Evolutionary conservation across 495 filamentous ascomycete genomes (phyloP).

Genomic region (Aeminium ludgeri): DNA sequence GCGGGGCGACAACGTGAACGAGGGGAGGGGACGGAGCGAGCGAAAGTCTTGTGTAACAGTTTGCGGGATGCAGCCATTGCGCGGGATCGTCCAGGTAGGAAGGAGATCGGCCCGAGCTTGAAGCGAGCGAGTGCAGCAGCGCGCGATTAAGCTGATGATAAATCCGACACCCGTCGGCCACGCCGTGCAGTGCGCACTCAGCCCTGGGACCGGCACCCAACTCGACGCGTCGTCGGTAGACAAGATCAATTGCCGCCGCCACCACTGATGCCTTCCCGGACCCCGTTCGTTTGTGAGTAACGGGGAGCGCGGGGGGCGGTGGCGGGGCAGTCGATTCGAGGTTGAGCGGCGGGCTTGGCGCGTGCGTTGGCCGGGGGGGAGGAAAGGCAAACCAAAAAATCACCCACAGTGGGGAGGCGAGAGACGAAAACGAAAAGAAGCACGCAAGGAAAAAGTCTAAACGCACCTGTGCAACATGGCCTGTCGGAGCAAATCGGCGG

Average conservation of each 20-base stretch:
- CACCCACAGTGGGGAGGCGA: constrained; percentile 2
- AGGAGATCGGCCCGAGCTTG: no score
- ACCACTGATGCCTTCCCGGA: no score
- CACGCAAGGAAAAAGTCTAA: not conserved
- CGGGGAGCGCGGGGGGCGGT: not conserved
- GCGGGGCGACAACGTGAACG: not conserved
- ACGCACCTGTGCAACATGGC: constrained; percentile 35
- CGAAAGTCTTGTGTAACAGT: not conserved
- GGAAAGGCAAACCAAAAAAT: not conserved
- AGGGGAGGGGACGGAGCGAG: constrained; percentile 1
- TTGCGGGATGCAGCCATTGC: no score
- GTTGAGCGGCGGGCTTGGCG: constrained; percentile 1
- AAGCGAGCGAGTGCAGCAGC: no score
- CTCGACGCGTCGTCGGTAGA: no score
- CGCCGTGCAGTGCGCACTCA: no score
- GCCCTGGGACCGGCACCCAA: no score
- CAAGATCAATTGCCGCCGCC: no score
- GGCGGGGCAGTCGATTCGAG: not conserved
- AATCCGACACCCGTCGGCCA: no score
- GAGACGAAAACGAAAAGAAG: not conserved
- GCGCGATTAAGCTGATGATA: no score
- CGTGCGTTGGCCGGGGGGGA: not conserved
- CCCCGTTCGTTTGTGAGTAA: no score
- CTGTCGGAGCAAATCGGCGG: constrained; percentile 37
- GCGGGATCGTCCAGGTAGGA: no score